Conservation (phyloP, 1,139 yeast genomes). For the Yamadazyma dushanensis region DNA sequence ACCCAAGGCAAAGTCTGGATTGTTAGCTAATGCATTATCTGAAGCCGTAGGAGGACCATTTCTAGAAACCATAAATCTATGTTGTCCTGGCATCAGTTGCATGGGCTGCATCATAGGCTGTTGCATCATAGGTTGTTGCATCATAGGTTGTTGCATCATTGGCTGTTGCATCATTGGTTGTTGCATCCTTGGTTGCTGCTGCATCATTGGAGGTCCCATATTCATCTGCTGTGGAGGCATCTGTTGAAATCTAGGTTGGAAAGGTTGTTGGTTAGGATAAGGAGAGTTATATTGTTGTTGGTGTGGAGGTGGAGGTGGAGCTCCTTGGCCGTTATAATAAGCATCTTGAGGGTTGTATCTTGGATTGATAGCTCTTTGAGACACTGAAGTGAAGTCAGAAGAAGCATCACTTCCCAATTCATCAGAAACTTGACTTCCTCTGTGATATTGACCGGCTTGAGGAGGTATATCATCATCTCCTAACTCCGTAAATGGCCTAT, state of each 20-base stretch:
- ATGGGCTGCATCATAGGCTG: constrained; percentile 1
- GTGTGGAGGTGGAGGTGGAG: constrained; percentile 7
- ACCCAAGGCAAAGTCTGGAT: constrained; percentile 53
- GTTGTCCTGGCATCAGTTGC: constrained; percentile 7
- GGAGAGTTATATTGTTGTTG: constrained; percentile 18
- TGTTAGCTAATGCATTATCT: constrained; percentile 47
- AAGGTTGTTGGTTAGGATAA: constrained; percentile 18
- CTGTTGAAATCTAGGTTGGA: constrained; percentile 16
- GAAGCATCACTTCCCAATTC: constrained; percentile 36
- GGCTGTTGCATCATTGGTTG: constrained; percentile 1
- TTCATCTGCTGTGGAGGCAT: constrained; percentile 3
- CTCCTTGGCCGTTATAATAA: constrained; percentile 1
- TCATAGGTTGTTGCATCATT: constrained; percentile 1
- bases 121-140: constrained; percentile 2
- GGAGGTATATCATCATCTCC: constrained; percentile 28
- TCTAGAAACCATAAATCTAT: constrained; percentile 10
- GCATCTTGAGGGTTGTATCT: constrained; percentile 30
- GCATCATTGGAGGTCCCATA: constrained; percentile 6
- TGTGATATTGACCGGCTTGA: constrained; percentile 6
- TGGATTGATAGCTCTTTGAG: constrained; percentile 77
- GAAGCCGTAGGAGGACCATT: constrained; percentile 39
- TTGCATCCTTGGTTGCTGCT: too few relatives aligned
- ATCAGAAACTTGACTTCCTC: constrained; percentile 18
- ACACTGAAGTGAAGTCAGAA: constrained; percentile 77
- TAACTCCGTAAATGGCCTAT: constrained; percentile 47